These are phyloP conservation scores for Trichophaea hybrida DNA, from an alignment of 2,329 filamentous ascomycete species.

Conservation along the genomic window DNA sequence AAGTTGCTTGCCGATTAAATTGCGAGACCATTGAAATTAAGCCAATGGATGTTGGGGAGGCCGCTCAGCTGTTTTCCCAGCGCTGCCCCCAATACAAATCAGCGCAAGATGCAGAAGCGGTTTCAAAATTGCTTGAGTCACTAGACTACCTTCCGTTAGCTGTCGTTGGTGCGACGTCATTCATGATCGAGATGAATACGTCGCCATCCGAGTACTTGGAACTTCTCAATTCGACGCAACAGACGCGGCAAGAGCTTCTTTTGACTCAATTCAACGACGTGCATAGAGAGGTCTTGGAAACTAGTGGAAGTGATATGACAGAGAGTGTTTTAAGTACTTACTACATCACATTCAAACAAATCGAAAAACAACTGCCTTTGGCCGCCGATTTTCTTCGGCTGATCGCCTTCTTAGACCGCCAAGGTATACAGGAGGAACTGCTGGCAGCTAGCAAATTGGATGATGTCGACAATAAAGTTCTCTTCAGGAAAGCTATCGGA, in stretches of 20 bases:
- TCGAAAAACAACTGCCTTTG: not conserved
- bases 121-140: not conserved
- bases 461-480: not conserved
- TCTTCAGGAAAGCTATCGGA: not conserved
- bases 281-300: not conserved
- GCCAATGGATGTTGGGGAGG: not conserved
- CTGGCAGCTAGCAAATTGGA: not conserved
- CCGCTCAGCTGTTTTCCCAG: not conserved
- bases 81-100: not conserved
- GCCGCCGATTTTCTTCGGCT: not conserved
- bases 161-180: not conserved
- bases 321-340: constrained; percentile 3
- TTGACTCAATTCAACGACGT: not conserved
- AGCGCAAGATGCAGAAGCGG: not conserved
- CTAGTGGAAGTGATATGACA: not conserved
- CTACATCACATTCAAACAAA: constrained; percentile 1
- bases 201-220: not conserved
- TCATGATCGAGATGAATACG: not conserved
- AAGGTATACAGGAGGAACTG: not conserved
- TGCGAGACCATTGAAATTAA: not conserved
- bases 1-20: not conserved
- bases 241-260: not conserved
- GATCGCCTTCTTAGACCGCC: constrained; percentile 1
- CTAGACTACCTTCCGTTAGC: constrained; percentile 9
- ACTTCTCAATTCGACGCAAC: not conserved